phyloP scores from a whole-genome alignment of 225 moss, liverwort and hornwort genomes.

The Rhytidiadelphus loreus region DNA sequence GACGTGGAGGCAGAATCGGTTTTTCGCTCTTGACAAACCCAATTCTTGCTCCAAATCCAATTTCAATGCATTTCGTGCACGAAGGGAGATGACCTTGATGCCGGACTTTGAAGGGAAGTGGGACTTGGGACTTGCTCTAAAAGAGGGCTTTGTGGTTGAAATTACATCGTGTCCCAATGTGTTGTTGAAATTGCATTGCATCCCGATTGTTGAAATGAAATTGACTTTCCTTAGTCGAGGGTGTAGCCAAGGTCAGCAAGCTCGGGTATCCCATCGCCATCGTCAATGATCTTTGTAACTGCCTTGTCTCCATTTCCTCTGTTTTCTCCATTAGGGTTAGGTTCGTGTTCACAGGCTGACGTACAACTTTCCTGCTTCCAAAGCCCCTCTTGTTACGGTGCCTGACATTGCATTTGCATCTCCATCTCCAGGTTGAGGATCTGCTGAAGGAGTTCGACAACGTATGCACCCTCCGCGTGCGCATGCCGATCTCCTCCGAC shows the following conservation, averaged over 20 bases:
- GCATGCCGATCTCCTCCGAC: conserved; percentile 43
- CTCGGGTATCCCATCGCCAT: background rate
- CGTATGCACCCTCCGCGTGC: conserved; percentile 35
- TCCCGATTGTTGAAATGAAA: background rate
- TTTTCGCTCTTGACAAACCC: background rate
- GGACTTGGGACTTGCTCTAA: background rate
- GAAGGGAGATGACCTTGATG: background rate
- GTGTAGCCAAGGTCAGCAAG: too few relatives aligned
- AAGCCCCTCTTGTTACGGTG: background rate
- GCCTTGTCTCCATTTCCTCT: background rate
- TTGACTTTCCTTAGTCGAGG: background rate
- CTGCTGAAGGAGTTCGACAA: conserved; percentile 38
- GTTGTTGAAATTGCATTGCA: background rate
- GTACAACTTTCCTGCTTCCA: background rate
- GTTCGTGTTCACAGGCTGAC: background rate
- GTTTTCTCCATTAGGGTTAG: background rate
- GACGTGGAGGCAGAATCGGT: background rate
- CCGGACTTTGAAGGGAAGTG: background rate
- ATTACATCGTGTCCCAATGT: background rate
- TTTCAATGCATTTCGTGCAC: background rate
- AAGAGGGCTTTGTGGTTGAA: background rate
- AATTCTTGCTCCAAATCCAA: background rate
- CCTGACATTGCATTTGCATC: background rate
- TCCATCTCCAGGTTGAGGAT: conserved; percentile 28
- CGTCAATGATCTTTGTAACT: background rate